phyloP scores from a whole-genome alignment of 805 yeast species.

The Candida berthetii region DNA sequence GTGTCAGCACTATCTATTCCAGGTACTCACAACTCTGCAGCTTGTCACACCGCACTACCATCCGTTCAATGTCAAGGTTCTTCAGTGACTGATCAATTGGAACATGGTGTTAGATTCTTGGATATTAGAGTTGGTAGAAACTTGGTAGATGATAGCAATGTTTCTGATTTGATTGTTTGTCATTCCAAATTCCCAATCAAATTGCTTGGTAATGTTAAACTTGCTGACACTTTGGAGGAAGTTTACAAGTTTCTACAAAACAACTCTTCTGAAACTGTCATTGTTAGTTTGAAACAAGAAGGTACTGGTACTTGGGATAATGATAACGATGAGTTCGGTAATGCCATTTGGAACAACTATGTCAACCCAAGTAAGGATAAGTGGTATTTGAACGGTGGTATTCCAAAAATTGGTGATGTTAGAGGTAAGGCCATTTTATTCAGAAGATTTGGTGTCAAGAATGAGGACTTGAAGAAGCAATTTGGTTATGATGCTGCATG shows the following conservation, averaged over 20 bases:
- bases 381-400: conserved; percentile 52
- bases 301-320: conserved; percentile 64
- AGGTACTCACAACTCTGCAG: conserved; percentile 85
- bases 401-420: conserved; percentile 55
- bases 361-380: conserved; percentile 40
- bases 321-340: conserved; percentile 57
- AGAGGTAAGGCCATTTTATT: conserved; percentile 65
- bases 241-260: conserved; percentile 49
- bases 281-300: conserved; percentile 69
- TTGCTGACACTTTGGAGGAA: conserved; percentile 46
- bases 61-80: conserved; percentile 73
- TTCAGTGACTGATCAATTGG: conserved; percentile 52
- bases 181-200: conserved; percentile 76
- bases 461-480: conserved; percentile 32
- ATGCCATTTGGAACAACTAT: conserved; percentile 52
- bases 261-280: conserved; percentile 53
- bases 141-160: conserved; percentile 35
- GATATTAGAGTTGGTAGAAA: conserved; percentile 62
- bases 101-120: conserved; percentile 69
- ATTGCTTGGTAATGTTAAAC: conserved; percentile 47
- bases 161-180: conserved; percentile 53
- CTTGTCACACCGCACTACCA: conserved; percentile 63
- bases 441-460: conserved; percentile 62
- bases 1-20: conserved; percentile 58
- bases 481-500: conserved; percentile 64